Percentiles rank a stretch among this genome's conserved stretches.
phyloP scores from a whole-genome alignment of 75 land plant species.

The Selaginella tamariscina region DNA sequence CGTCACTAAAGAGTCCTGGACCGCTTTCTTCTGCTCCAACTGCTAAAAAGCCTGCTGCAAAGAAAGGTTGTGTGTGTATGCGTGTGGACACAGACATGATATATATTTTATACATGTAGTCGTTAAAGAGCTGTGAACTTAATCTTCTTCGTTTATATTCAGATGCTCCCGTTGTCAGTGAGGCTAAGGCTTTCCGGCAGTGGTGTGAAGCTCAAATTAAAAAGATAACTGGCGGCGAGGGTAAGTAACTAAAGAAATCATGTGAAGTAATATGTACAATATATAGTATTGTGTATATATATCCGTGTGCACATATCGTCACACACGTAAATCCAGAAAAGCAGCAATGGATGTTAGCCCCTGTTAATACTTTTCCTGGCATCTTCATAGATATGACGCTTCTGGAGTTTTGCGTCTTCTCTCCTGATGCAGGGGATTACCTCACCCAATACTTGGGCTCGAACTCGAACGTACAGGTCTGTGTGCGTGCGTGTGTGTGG shows the following conservation, averaged over 20 bases:
- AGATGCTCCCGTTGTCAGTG: slow-evolving; percentile 18
- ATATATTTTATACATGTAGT: too few species aligned
- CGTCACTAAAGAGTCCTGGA: neutral
- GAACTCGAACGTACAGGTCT: neutral
- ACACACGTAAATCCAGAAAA: too few species aligned
- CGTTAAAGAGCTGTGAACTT: too few species aligned
- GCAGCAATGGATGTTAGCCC: too few species aligned
- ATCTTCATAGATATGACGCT: neutral
- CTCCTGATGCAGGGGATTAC: neutral
- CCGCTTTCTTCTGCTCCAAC: neutral
- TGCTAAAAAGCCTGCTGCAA: slow-evolving; percentile 32
- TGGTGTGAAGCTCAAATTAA: slow-evolving; percentile 59
- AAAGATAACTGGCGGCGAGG: slow-evolving; percentile 52
- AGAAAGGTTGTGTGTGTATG: neutral
- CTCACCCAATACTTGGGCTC: neutral
- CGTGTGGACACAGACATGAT: too few species aligned
- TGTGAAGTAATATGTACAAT: neutral
- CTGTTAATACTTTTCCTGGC: too few species aligned
- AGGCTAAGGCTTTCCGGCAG: slow-evolving; percentile 65
- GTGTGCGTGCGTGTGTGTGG: too few species aligned
- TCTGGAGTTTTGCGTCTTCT: neutral
- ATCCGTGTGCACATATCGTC: too few species aligned
- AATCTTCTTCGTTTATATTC: neutral
- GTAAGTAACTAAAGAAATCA: slow-evolving; percentile 24
- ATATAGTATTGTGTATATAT: neutral